These are phyloP conservation scores for Paspalum vaginatum DNA, from an alignment of 176 grass and related monocot species.

Conservation along the genomic window DNA sequence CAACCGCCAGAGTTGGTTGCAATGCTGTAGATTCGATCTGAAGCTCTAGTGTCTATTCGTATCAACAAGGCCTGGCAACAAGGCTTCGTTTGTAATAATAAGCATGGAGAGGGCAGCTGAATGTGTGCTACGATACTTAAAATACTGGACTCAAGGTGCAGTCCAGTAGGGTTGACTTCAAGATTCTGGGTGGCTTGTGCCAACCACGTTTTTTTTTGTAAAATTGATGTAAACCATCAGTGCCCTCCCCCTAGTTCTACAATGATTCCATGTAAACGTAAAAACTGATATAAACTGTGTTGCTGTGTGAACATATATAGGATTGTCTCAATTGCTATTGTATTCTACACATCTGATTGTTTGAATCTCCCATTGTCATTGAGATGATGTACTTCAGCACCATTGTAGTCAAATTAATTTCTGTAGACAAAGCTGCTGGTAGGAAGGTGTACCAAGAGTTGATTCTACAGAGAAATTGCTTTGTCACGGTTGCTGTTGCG, in stretches of 20 bases:
- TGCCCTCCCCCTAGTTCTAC: neutral
- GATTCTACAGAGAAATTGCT: too few species aligned
- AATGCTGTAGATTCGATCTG: slow-evolving; percentile 31
- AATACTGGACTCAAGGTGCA: neutral
- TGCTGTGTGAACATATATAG: neutral
- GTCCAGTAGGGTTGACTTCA: neutral
- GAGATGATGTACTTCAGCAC: neutral
- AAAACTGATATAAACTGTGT: neutral
- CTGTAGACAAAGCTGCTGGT: neutral
- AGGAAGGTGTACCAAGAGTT: neutral
- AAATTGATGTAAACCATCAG: slow-evolving; percentile 15
- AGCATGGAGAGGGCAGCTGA: slow-evolving; percentile 33
- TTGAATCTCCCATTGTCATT: too few species aligned
- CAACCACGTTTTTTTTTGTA: neutral
- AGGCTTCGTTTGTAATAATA: slow-evolving; percentile 30
- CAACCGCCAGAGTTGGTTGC: neutral
- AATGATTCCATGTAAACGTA: slow-evolving; percentile 8
- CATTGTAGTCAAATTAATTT: neutral
- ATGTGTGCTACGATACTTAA: neutral
- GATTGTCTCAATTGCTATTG: neutral
- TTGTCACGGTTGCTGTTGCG: too few species aligned
- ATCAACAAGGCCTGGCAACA: slow-evolving; percentile 14
- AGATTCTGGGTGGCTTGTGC: slow-evolving; percentile 3
- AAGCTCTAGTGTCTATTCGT: slow-evolving; percentile 36
- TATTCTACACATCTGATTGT: neutral